These are phyloP conservation scores for Coniferiporia sulphurascens DNA, from an alignment of 1,284 basidiomycete genomes.

Conservation along the genomic window DNA sequence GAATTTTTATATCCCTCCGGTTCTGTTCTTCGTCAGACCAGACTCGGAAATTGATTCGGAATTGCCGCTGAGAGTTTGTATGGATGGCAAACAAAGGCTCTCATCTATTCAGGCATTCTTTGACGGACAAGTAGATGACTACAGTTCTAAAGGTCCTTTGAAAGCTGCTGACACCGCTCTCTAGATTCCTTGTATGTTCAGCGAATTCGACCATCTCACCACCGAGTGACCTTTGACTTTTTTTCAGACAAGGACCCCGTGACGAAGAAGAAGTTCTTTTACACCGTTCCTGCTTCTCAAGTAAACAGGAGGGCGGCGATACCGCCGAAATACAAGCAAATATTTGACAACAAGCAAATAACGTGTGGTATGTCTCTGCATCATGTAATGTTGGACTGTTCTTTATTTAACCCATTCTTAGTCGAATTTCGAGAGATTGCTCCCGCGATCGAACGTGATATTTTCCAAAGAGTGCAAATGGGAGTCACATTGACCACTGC, in stretches of 20 bases:
- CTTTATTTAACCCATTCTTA: conserved; percentile 24
- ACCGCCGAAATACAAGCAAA: conserved; percentile 12
- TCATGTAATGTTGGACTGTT: background rate
- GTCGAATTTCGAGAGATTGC: conserved; percentile 49
- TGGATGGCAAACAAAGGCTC: conserved; percentile 75
- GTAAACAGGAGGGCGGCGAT: conserved; percentile 1
- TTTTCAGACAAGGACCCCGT: conserved; percentile 43
- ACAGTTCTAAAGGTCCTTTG: conserved; percentile 16
- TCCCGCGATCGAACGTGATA: conserved; percentile 54
- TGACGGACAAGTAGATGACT: conserved; percentile 54
- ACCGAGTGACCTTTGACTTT: background rate
- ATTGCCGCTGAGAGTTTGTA: conserved; percentile 46
- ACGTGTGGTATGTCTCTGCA: conserved; percentile 12
- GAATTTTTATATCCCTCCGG: conserved; percentile 52
- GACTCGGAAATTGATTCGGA: conserved; percentile 2
- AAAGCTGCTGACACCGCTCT: background rate
- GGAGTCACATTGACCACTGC: conserved; percentile 64
- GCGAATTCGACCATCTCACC: background rate
- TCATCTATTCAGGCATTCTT: conserved; percentile 70
- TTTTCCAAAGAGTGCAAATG: conserved; percentile 72
- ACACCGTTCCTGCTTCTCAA: conserved; percentile 8
- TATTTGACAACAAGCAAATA: conserved; percentile 10
- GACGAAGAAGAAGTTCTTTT: conserved; percentile 23
- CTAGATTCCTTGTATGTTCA: conserved; percentile 48
- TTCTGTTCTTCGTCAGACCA: conserved; percentile 35